These are phyloP conservation scores for Poterioochromonas sp. DNA, from an alignment of 352 stramenopile genomes.

Conservation along the genomic window DNA sequence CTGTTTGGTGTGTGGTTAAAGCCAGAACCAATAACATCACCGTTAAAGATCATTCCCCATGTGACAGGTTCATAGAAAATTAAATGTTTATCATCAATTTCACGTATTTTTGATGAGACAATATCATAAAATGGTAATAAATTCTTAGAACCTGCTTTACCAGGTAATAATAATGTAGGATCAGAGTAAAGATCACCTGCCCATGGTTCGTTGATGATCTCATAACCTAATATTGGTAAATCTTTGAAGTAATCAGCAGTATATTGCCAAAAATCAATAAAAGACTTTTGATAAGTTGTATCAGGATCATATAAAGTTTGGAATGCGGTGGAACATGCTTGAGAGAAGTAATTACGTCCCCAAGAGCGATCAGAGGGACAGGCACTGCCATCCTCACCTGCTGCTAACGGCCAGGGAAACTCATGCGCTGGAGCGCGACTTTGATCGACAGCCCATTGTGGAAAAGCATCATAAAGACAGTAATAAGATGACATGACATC, in stretches of 20 bases:
- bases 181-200: slow-evolving; percentile 41
- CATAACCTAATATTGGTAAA: slow-evolving; percentile 36
- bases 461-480: slow-evolving; percentile 39
- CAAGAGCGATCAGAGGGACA: slow-evolving; percentile 5
- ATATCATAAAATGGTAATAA: slow-evolving; percentile 37
- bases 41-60: slow-evolving; percentile 40
- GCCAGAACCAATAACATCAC: background rate
- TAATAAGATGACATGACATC: slow-evolving; percentile 37
- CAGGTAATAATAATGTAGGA: slow-evolving; percentile 37
- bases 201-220: slow-evolving; percentile 44
- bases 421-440: slow-evolving; percentile 1
- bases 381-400: background rate
- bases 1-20: slow-evolving; percentile 26
- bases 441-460: slow-evolving; percentile 26
- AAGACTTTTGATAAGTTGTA: slow-evolving; percentile 28
- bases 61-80: slow-evolving; percentile 43
- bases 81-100: slow-evolving; percentile 39
- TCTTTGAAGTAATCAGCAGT: slow-evolving; percentile 34
- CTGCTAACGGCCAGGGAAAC: slow-evolving; percentile 38
- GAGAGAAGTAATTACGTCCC: slow-evolving; percentile 35
- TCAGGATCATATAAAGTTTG: slow-evolving; percentile 41
- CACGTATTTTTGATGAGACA: slow-evolving; percentile 35
- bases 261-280: slow-evolving; percentile 38
- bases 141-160: slow-evolving; percentile 38
- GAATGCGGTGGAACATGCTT: slow-evolving; percentile 31